These are phyloP conservation scores for Protea cynaroides DNA, from an alignment of 164 flowering plant genomes.

Conservation along the genomic window DNA sequence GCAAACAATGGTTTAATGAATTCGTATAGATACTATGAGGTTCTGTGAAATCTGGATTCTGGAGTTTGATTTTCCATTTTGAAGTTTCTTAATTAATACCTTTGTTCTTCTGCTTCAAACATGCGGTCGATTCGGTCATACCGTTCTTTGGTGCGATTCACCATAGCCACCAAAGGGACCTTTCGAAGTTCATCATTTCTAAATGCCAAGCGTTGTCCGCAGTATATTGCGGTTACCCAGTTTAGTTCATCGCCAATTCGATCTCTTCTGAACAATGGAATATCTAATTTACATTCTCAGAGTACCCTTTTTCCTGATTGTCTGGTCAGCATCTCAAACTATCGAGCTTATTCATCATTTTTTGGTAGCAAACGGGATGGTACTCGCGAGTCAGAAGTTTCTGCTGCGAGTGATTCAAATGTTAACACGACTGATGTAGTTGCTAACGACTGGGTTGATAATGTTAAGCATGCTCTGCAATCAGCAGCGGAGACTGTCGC, in stretches of 20 bases:
- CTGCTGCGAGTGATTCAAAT: conserved; percentile 22
- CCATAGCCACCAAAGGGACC: not conserved
- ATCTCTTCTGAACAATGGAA: not conserved
- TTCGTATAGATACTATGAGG: not conserved
- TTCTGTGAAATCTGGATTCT: conserved; percentile 8
- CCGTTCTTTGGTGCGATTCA: not conserved
- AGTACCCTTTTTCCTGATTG: conserved; percentile 18
- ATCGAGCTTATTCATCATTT: conserved; percentile 37
- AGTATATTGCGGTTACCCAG: not conserved
- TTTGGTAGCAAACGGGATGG: conserved; percentile 33
- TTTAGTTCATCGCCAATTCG: conserved; percentile 5
- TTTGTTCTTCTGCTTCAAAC: conserved; percentile 3
- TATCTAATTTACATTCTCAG: conserved; percentile 9
- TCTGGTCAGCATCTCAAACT: conserved; percentile 9
- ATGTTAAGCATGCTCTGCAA: conserved; percentile 45
- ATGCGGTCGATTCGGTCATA: not conserved
- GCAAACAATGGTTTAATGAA: not conserved
- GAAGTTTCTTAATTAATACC: conserved; percentile 2
- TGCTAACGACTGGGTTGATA: conserved; percentile 54
- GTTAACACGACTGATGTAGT: conserved; percentile 20
- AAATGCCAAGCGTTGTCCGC: not conserved
- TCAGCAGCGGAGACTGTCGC: conserved; percentile 41
- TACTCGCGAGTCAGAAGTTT: conserved; percentile 18
- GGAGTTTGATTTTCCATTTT: conserved; percentile 4
- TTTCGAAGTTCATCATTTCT: not conserved